phyloP scores from a whole-genome alignment of 106 monocot genomes.

The Agapanthus africanus region DNA sequence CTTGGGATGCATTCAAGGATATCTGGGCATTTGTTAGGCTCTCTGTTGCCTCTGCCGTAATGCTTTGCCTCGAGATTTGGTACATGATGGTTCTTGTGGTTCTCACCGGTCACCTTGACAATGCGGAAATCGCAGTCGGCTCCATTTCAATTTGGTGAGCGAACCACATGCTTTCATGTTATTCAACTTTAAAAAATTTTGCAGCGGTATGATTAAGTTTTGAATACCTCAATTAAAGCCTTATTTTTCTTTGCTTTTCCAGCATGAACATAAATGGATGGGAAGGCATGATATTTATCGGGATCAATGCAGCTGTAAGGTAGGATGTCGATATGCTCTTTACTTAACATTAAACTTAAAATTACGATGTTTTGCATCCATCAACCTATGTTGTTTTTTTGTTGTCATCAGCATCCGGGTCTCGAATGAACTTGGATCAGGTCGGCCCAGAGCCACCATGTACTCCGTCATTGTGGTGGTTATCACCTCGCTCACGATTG shows the following conservation, averaged over 20 bases:
- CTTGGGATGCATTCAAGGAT: constrained; percentile 42
- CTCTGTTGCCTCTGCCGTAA: constrained; percentile 59
- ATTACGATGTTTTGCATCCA: too few relatives aligned
- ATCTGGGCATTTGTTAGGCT: constrained; percentile 70
- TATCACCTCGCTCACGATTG: constrained; percentile 39
- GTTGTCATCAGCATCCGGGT: constrained; percentile 57
- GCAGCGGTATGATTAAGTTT: too few relatives aligned
- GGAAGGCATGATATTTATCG: constrained; percentile 75
- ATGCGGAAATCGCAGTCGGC: constrained; percentile 67
- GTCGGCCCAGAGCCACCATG: constrained; percentile 49
- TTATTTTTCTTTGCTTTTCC: constrained; percentile 3
- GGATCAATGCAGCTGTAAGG: constrained; percentile 78
- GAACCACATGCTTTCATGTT: background rate
- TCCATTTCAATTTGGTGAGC: constrained; percentile 73
- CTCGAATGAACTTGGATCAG: constrained; percentile 82
- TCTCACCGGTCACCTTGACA: constrained; percentile 56
- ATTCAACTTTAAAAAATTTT: too few relatives aligned
- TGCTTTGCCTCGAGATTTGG: constrained; percentile 88
- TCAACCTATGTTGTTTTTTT: too few relatives aligned
- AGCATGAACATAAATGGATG: constrained; percentile 92
- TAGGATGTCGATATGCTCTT: too few relatives aligned
- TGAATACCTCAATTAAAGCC: too few relatives aligned
- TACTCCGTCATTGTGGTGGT: constrained; percentile 60
- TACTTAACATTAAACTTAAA: too few relatives aligned
- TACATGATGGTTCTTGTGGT: constrained; percentile 74